Percentiles rank a stretch among this genome's conserved stretches.
Conservation (phyloP, 1,284 basidiomycete genomes). For the Dichomitus squalens region DNA sequence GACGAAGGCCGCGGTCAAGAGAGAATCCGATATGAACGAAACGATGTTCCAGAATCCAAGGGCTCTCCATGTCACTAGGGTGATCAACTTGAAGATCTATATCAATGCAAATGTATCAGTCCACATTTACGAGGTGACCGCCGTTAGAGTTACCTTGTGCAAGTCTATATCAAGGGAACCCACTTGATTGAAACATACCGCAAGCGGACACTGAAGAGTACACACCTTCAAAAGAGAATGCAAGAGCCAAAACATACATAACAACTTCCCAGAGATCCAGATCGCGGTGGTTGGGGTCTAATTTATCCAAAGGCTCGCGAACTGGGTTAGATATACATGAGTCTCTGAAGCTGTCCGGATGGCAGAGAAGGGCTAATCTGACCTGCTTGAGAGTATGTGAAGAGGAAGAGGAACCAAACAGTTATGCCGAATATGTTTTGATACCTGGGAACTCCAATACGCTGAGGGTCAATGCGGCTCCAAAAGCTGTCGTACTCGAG, state of each 20-base stretch:
- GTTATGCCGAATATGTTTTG: conserved; percentile 76
- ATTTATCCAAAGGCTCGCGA: conserved; percentile 68
- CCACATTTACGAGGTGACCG: not conserved
- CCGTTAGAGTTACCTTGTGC: conserved; percentile 53
- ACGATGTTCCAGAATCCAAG: conserved; percentile 85
- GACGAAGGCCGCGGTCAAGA: conserved; percentile 74
- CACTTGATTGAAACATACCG: not conserved
- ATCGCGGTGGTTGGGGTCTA: conserved; percentile 48
- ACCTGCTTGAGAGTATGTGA: conserved; percentile 87
- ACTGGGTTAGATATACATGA: conserved; percentile 42
- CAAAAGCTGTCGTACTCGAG: conserved; percentile 59
- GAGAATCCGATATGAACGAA: conserved; percentile 69
- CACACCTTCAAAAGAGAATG: conserved; percentile 80
- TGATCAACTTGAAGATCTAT: conserved; percentile 67
- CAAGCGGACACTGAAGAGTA: not conserved
- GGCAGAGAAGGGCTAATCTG: conserved; percentile 23
- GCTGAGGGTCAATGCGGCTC: conserved; percentile 73
- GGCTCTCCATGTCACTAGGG: conserved; percentile 69
- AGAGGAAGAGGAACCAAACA: conserved; percentile 86
- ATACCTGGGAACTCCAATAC: conserved; percentile 88
- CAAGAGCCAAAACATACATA: conserved; percentile 75
- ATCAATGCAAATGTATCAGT: not conserved
- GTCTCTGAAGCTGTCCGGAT: not conserved
- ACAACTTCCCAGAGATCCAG: conserved; percentile 80
- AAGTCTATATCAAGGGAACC: conserved; percentile 46